phyloP scores from a whole-genome alignment of 805 yeast species.

The Candida anglica region DNA sequence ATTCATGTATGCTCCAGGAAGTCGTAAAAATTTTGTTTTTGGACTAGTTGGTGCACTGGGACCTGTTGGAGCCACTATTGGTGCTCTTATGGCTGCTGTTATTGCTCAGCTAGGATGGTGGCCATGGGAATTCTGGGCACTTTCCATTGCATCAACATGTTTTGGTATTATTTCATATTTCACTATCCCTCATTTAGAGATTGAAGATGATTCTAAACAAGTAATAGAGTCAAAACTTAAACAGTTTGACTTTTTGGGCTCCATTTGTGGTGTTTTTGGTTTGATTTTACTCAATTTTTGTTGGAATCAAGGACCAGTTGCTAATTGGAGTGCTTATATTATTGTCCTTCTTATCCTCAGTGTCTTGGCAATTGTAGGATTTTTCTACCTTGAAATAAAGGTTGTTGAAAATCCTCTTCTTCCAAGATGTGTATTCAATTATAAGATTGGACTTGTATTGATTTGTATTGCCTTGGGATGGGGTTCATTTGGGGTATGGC shows the following conservation, averaged over 20 bases:
- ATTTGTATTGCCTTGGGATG: constrained; percentile 58
- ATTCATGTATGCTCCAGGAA: constrained; percentile 39
- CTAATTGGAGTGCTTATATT: constrained; percentile 66
- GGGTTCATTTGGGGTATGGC: constrained; percentile 76
- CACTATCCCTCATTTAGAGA: constrained; percentile 30
- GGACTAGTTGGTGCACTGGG: constrained; percentile 58
- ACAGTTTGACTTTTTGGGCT: constrained; percentile 22
- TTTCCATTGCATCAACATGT: constrained; percentile 34
- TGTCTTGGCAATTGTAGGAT: constrained; percentile 32
- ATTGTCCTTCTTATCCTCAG: constrained; percentile 55
- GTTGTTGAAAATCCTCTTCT: constrained; percentile 48
- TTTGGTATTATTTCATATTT: constrained; percentile 28
- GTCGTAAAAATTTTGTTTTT: constrained; percentile 50
- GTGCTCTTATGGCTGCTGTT: constrained; percentile 49
- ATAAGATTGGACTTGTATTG: constrained; percentile 46
- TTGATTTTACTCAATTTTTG: constrained; percentile 61
- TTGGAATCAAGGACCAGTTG: constrained; percentile 74
- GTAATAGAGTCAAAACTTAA: constrained; percentile 1
- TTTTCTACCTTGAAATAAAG: constrained; percentile 46
- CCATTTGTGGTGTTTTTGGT: constrained; percentile 53
- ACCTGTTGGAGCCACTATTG: constrained; percentile 58
- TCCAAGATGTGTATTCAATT: constrained; percentile 46
- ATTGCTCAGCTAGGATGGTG: constrained; percentile 47
- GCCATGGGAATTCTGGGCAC: constrained; percentile 58
- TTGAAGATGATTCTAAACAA: background rate